Evolutionary conservation across 148 eudicot genomes (phyloP), one percentile per base, ranked within the genome.

Genomic region (Bassia scoparia): DNA sequence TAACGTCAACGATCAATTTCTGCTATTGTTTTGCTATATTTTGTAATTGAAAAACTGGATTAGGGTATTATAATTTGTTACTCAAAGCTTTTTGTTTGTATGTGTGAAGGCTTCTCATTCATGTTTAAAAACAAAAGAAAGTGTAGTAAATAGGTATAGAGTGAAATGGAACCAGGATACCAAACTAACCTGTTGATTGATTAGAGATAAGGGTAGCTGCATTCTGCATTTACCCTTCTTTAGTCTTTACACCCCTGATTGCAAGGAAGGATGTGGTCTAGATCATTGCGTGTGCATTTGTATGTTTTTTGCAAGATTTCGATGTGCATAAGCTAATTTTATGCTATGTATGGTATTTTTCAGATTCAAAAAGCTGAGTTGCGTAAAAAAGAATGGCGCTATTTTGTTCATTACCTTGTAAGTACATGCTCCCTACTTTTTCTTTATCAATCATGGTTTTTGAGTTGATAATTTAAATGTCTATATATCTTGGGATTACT

Each of bases 401-500:
- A 91, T 82, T 91, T 89, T 74, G 94, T 95, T 68, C 99, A 95
- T 76, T 95, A 95, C 83, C 97, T 91, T 69, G 99, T 95, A 89
- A 95, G 97, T 86, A 55, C 41, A 38, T 60, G 55, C 1, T 34
- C 63, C 18, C 24, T 31, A 20, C 6, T 61, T 63, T 74, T 64
- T 21, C 29, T 80, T 63, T 43, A 63, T 10, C 44, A 50, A 20
- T 26, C 31, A 17, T 37, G 21, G 21, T 41, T 38, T 38, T 48
- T 34, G 60, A 54, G 68, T 61, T 55, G 23, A 43, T 37, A 61
- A 55, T 31, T 7, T 27, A n/a, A 23, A 23, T 69, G 24, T 43
- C 35, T 61, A 56, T 17, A 4, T 15, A 43, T 55, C 49, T 41
- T 5, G 20, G 30, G 10, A 46, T 61, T 26, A 64, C 61, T 59